Percentiles rank a stretch among this genome's conserved stretches.
Evolutionary conservation across 768 basidiomycete genomes (phyloP).

Genomic region (Naganishia onofrii): DNA sequence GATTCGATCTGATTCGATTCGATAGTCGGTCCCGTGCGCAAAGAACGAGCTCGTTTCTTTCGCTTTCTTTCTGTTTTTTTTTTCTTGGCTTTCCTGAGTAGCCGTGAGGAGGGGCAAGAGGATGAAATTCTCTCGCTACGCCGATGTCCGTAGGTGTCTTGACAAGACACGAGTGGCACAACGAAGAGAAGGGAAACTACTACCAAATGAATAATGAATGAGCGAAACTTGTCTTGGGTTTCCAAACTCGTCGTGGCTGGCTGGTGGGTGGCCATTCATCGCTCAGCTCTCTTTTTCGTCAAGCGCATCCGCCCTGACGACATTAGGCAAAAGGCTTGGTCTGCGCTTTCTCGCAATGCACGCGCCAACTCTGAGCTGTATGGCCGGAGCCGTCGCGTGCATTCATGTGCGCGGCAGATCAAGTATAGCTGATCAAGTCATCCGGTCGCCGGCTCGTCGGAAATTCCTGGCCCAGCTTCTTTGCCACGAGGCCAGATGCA

Average conservation of each 20-base stretch:
- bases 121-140: slow-evolving; percentile 3
- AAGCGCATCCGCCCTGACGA: slow-evolving; percentile 1
- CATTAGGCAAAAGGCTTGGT: neutral
- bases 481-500: neutral
- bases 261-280: no score
- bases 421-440: neutral
- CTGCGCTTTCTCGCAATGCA: neutral
- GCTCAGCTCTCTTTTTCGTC: neutral
- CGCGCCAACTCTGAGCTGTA: neutral
- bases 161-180: slow-evolving; percentile 7
- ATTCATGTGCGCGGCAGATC: neutral
- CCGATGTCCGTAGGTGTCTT: slow-evolving; percentile 6
- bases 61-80: neutral
- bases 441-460: neutral
- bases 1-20: slow-evolving; percentile 3
- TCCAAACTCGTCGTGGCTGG: no score
- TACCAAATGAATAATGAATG: neutral
- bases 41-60: slow-evolving; percentile 13
- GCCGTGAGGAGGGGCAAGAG: neutral
- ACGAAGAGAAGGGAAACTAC: neutral
- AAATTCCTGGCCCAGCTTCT: no score
- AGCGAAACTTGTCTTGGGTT: no score
- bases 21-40: neutral
- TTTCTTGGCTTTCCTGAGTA: neutral
- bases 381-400: neutral